Evolutionary conservation across 129 eudicot species (phyloP), one percentile per base, ranked within the genome.

Genomic region (Smallanthus sonchifolius): DNA sequence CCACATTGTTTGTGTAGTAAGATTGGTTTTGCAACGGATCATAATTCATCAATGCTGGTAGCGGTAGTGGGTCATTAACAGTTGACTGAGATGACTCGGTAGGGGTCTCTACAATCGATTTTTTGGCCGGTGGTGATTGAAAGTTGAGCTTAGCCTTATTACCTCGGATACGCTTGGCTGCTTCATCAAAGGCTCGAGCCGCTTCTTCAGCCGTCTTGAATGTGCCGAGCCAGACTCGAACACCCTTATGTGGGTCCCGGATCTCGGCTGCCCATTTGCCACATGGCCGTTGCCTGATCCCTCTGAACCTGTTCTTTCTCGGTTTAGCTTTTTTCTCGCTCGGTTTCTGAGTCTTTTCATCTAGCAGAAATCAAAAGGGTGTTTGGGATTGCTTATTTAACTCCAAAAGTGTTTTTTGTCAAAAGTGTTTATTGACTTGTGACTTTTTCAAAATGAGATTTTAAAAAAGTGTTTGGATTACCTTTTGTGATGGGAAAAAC

Each of bases 261-360:
- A 92, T 92, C 77, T 92, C 98, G n/a, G 98, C 95, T 9, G 98
- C 98, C 98, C 98, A 92, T 83, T 89, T 92, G 1, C 98, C 96
- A 96, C 98, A 92, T 56, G 98, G 96, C 83, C 98, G 81, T 75
- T 88, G 95, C 59, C 98, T 69, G 77, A 89, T 89, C 39, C 98
- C 98, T 86, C 96, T 77, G 82, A 85, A 92, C 55, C 30, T 61
- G 83, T 85, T 92, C 82, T 85, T 85, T 76, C 89, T 79, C 0
- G 67, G 44, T 79, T 80, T 84, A 28, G 72, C 19, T 56, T 51
- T 24, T 48, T 75, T 77, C 72, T 35, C 60, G 10, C 55, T 68
- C 64, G 34, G 69, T 13, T 79, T 64, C 2, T 3, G 38, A 54
- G 1, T 15, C n/a, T 17, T 15, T 62, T 78, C 59, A 5, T 16